phyloP scores from a whole-genome alignment of 1,284 basidiomycete species.

The Microbotryum lychnidis-dioicae region DNA sequence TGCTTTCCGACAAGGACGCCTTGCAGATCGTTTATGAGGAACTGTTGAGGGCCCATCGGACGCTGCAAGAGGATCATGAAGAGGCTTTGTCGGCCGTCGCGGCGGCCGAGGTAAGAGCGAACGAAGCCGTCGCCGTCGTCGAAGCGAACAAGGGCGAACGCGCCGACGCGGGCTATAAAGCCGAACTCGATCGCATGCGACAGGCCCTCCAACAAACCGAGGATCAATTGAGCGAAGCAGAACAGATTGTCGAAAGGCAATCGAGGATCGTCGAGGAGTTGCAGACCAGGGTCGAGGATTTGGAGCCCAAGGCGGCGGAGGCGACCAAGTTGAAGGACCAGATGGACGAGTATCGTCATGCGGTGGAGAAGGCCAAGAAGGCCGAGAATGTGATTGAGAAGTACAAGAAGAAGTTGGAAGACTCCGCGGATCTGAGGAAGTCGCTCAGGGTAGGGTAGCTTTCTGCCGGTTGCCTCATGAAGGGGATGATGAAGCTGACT shows the following conservation, averaged over 20 bases:
- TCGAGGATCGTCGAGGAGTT: slow-evolving; percentile 55
- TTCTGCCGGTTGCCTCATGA: not conserved
- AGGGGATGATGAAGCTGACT: not conserved
- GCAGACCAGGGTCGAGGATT: slow-evolving; percentile 55
- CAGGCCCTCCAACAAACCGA: slow-evolving; percentile 81
- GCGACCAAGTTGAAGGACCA: slow-evolving; percentile 77
- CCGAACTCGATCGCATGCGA: slow-evolving; percentile 69
- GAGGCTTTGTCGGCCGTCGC: slow-evolving; percentile 53
- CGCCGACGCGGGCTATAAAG: slow-evolving; percentile 58
- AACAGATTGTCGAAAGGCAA: slow-evolving; percentile 70
- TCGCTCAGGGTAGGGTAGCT: slow-evolving; percentile 60
- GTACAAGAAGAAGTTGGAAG: slow-evolving; percentile 96
- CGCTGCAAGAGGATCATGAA: slow-evolving; percentile 69
- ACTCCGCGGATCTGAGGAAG: slow-evolving; percentile 76
- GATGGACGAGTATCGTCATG: slow-evolving; percentile 69
- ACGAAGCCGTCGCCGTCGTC: not conserved
- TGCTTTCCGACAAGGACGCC: slow-evolving; percentile 62
- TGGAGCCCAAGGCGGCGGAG: slow-evolving; percentile 69
- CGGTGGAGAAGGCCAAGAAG: slow-evolving; percentile 82
- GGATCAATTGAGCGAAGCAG: slow-evolving; percentile 69
- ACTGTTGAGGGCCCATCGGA: slow-evolving; percentile 65
- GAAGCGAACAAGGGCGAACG: slow-evolving; percentile 48
- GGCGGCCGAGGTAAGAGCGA: slow-evolving; percentile 39
- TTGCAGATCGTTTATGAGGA: slow-evolving; percentile 41
- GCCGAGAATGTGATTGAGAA: slow-evolving; percentile 97